Base-by-base conservation (phyloP, 768 basidiomycete genomes). In the Mrakia gelida region DNA sequence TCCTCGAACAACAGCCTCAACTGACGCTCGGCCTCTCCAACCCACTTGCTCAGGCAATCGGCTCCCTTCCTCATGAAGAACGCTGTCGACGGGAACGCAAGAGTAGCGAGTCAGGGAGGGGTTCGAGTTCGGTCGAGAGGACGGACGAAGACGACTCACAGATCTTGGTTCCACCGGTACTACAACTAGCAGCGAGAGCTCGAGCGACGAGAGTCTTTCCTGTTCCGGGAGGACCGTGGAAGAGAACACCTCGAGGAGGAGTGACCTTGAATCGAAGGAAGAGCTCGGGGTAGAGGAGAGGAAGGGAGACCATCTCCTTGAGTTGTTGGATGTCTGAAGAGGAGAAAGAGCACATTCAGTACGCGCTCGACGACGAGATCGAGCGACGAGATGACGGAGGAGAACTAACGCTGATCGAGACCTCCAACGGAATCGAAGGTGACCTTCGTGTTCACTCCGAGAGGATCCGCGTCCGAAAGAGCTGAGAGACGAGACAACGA, bases 31-130 rank as follows among this genome's bases (percentile, higher is more conserved):
- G 97, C 96, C 85, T 99, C 97, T 73, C 97, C 97, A 18, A 99
- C 97, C 96, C 96, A 99, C 86, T 99, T 99, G 10, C 94, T 95
- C 41, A 98, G 87, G 81, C 92, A 93, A 84, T 99, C 97, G 49
- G 97, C 97, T 28, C 97, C 97, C 86, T 99, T 99, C 71, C 97
- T 91, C 97, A 99, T 98, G 88, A 96, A 99, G 87, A 99, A 99
- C 2, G 97, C 95, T 95, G 80, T 54, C n/a, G 41, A 49, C 49
- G 0, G 59, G 77, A 68, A 49, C 38, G 68, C n/a, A 32, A 18
- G n/a, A n/a, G 70, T 34, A n/a, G 26, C 65, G 21, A 30, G 23
- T 52, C 63, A 61, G 34, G 10, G 41, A 18, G 15, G 1, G 0
- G 0, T 32, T 43, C n/a, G 43, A 2, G 45, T 73, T 71, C 11